phyloP scores from a whole-genome alignment of 495 filamentous ascomycete genomes.

The Xylaria scruposa region DNA sequence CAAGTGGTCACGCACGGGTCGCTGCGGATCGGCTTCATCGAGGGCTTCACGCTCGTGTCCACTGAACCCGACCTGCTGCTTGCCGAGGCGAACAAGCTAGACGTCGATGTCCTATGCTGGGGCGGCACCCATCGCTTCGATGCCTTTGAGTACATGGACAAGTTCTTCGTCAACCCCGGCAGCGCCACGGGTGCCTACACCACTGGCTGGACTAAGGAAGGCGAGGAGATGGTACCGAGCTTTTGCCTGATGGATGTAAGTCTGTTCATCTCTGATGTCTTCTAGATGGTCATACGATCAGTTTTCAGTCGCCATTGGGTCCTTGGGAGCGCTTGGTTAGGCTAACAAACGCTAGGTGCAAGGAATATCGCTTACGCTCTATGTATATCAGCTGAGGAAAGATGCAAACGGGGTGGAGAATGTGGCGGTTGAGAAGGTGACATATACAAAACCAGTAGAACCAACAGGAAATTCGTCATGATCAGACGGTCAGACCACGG shows the following conservation, averaged over 20 bases:
- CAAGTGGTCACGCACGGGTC: constrained; percentile 95
- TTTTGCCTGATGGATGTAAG: constrained; percentile 99
- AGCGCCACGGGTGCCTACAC: constrained; percentile 87
- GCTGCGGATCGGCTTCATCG: constrained; percentile 93
- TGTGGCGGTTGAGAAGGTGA: constrained; percentile 97
- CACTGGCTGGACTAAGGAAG: constrained; percentile 59
- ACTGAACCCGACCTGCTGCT: constrained; percentile 90
- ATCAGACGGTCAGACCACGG: constrained; percentile 20
- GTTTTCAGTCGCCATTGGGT: background rate
- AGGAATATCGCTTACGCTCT: constrained; percentile 94
- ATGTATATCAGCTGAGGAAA: constrained; percentile 95
- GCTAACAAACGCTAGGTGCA: constrained; percentile 71
- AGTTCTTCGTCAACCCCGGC: constrained; percentile 99
- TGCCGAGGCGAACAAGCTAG: constrained; percentile 92
- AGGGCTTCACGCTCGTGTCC: constrained; percentile 94
- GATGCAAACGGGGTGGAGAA: constrained; percentile 88
- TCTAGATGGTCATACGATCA: background rate
- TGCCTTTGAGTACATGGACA: constrained; percentile 97
- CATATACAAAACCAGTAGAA: constrained; percentile 84
- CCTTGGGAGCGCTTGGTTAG: background rate
- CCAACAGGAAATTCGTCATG: constrained; percentile 52
- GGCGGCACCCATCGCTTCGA: constrained; percentile 98
- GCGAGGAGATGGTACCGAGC: constrained; percentile 87
- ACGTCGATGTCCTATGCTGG: constrained; percentile 96
- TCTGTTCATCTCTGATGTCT: constrained; percentile 35